Evolutionary conservation across 129 eudicot species (phyloP), one percentile per base, ranked within the genome.

Genomic region (Erigeron canadensis): DNA sequence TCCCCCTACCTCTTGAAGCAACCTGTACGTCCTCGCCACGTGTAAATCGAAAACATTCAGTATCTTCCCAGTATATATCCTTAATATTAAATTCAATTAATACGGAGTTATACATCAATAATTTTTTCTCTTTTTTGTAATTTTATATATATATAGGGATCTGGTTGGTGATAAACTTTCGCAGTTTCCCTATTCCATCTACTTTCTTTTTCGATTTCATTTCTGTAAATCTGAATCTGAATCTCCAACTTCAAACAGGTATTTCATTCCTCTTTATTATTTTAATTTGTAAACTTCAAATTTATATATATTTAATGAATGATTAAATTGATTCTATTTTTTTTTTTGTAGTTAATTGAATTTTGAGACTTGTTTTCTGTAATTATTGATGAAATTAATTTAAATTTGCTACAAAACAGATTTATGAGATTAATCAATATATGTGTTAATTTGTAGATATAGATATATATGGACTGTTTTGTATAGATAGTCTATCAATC

Each of bases 101-200:
- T n/a, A n/a, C n/a, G n/a, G n/a, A n/a, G n/a, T n/a, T n/a, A n/a
- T n/a, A n/a, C n/a, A n/a, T 28, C 34, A 28, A 28, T 28, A 28
- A 28, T 28, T 28, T 28, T 28, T 28, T 28, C 34, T 28, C n/a
- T n/a, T n/a, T 2, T 46, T 10, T 46, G 11, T 44, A 3, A 45
- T 45, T 3, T 10, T n/a, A n/a, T n/a, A 46, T 46, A 67, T 75
- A 56, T 67, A 76, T 45, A 76, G 53, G 69, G 75, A 76, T 76
- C 74, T 65, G 57, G 51, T 50, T 12, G 23, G 18, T 6, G 54
- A 46, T 19, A 56, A 34, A 19, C 44, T 28, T 69, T 68, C 15
- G 75, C 80, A 68, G 39, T 48, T 48, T 38, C 67, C 59, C 70
- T 54, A 76, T 69, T 55, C 5, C 13, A 76, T 76, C 69, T 18